phyloP scores from a whole-genome alignment of 2,329 filamentous ascomycete species.

The Fusarium torulosum region DNA sequence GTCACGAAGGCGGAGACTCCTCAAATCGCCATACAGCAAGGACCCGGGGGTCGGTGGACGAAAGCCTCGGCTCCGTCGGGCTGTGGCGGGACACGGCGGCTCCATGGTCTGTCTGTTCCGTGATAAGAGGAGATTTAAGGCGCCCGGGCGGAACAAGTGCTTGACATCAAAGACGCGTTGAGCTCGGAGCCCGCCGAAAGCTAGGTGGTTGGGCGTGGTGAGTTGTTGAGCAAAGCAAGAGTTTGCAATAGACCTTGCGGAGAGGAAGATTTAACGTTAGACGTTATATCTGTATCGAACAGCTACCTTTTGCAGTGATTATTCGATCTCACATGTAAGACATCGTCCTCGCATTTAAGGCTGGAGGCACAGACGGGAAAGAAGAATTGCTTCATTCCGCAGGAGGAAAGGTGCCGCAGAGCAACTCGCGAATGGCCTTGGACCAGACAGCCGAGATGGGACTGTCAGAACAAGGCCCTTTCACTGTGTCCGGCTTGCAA shows the following conservation, averaged over 20 bases:
- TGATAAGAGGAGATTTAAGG: conserved; percentile 43
- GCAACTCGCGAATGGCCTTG: conserved; percentile 46
- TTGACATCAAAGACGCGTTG: conserved; percentile 42
- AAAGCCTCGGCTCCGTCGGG: conserved; percentile 48
- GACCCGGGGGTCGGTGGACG: conserved; percentile 41
- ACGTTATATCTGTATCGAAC: too few species aligned
- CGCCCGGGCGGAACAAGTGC: conserved; percentile 42
- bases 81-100: conserved; percentile 46
- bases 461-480: conserved; percentile 36
- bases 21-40: conserved; percentile 30
- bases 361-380: conserved; percentile 45
- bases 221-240: conserved; percentile 1
- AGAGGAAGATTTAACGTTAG: background rate
- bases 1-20: conserved; percentile 42
- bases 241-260: background rate
- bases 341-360: conserved; percentile 47
- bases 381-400: conserved; percentile 47
- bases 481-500: conserved; percentile 23
- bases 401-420: conserved; percentile 45
- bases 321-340: conserved; percentile 41
- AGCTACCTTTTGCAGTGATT: background rate
- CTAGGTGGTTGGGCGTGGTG: conserved; percentile 18
- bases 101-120: conserved; percentile 45
- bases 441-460: conserved; percentile 47
- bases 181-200: conserved; percentile 34